A percentile compares a stretch with the other conserved stretches of the same genome.
Conservation (phyloP, 768 basidiomycete genomes). For the Jaapia argillacea region DNA sequence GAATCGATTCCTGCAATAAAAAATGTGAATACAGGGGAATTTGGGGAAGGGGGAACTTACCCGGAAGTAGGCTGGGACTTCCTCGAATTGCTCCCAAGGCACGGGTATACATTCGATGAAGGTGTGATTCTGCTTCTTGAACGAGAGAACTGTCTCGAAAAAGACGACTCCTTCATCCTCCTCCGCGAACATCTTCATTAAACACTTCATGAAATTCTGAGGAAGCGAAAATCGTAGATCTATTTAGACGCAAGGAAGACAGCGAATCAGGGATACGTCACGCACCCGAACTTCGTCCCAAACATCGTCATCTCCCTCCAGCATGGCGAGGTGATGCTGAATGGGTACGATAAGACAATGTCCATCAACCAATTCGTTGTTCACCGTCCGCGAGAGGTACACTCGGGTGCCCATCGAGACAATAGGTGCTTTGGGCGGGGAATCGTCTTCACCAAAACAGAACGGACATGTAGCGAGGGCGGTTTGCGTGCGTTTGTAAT, state of each 20-base stretch:
- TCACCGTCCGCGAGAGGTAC: conserved; percentile 84
- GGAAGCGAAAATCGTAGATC: neutral
- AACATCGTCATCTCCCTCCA: conserved; percentile 94
- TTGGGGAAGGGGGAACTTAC: conserved; percentile 26
- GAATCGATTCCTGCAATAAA: conserved; percentile 71
- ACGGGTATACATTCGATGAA: conserved; percentile 92
- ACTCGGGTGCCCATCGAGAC: conserved; percentile 85
- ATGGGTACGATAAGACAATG: conserved; percentile 96
- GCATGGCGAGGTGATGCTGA: conserved; percentile 82
- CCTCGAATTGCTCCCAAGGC: conserved; percentile 80
- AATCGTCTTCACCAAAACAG: conserved; percentile 91
- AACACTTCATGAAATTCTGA: conserved; percentile 82
- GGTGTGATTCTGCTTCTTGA: conserved; percentile 87
- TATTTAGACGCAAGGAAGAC: neutral
- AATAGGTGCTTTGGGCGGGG: conserved; percentile 77
- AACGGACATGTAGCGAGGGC: conserved; percentile 78
- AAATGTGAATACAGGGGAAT: conserved; percentile 1
- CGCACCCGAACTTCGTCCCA: conserved; percentile 94
- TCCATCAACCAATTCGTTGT: conserved; percentile 82
- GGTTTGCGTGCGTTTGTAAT: conserved; percentile 92
- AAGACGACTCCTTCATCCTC: conserved; percentile 93
- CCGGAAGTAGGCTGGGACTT: conserved; percentile 90
- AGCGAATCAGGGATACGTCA: conserved; percentile 3
- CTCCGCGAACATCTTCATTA: conserved; percentile 91
- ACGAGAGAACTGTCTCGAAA: conserved; percentile 83